Base-by-base conservation (phyloP, 495 filamentous ascomycete genomes). In the Neurospora discreta region DNA sequence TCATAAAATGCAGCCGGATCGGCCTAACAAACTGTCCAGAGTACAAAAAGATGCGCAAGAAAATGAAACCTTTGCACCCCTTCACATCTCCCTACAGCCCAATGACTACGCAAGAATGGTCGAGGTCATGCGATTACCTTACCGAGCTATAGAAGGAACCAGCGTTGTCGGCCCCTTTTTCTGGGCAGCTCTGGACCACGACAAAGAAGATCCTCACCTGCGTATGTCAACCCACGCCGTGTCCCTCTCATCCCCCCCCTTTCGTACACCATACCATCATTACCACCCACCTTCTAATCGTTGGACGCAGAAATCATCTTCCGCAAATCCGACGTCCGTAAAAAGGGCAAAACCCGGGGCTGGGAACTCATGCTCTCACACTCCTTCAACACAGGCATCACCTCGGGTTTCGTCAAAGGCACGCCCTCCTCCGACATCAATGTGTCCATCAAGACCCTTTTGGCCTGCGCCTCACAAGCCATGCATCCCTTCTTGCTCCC, bases 311-410 rank as follows among this genome's bases (percentile, higher is more conserved):
- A 88, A 75, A 84, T 88, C 73, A 82, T 87, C 38, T 86, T 84
- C 75, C 82, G 86, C 52, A 88, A 88, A 78, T 84, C 82, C 41
- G 86, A 88, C 72, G 86, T 88, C 23, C 81, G 85, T 20, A 88
- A 88, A 71, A 87, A 86, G 76, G 86, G 85, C n/a, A 78, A 78
- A 46, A 88, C 86, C 23, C 81, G 86, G 30, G 86, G 86, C 20
- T 88, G 86, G 86, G 86, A 88, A 74, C 77, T 88, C 13, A 87
- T 85, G 81, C 81, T 88, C n/a, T 86, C 85, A 6, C 85, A 88
- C 71, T 84, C 83, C 23, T 84, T 87, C 72, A 80, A 78, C 10
- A 83, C 81, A 1, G 79, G 80, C 41, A 82, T 87, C 72, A 88
- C 86, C 2, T 83, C 82, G 1, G 86, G 85, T 5, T 88, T 81